Conservation (phyloP, 1,284 basidiomycete species). For the Wallemia mellicola region DNA sequence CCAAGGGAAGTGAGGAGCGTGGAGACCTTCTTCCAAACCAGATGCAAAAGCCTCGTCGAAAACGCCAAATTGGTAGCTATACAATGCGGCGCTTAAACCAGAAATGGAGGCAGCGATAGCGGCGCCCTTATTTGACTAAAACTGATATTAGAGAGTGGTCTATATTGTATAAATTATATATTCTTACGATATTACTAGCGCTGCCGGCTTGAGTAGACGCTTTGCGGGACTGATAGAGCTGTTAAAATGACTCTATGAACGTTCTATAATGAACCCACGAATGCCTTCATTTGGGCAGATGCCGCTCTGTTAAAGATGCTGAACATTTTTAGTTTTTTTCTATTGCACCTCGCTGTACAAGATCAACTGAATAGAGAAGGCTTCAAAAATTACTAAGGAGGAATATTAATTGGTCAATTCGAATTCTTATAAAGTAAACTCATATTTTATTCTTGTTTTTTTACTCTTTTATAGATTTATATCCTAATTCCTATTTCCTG, state of each 20-base stretch:
- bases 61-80: conserved; percentile 78
- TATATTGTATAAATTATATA: no score
- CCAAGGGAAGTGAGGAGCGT: conserved; percentile 70
- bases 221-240: neutral
- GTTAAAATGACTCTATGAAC: neutral
- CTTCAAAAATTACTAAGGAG: no score
- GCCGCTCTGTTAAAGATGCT: neutral
- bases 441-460: no score
- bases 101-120: conserved; percentile 19
- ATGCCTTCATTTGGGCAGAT: neutral
- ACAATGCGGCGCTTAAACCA: conserved; percentile 75
- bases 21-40: conserved; percentile 76
- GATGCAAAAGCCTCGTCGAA: conserved; percentile 64
- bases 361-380: no score
- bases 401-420: no score
- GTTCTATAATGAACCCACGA: neutral
- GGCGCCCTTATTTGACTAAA: neutral
- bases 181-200: neutral
- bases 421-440: no score
- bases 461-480: no score
- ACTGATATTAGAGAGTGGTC: neutral
- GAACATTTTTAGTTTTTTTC: neutral
- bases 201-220: neutral
- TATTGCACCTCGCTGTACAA: neutral
- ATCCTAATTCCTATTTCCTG: no score